Conservation (phyloP, 257 asterid species). For the Solanum pennellii region DNA sequence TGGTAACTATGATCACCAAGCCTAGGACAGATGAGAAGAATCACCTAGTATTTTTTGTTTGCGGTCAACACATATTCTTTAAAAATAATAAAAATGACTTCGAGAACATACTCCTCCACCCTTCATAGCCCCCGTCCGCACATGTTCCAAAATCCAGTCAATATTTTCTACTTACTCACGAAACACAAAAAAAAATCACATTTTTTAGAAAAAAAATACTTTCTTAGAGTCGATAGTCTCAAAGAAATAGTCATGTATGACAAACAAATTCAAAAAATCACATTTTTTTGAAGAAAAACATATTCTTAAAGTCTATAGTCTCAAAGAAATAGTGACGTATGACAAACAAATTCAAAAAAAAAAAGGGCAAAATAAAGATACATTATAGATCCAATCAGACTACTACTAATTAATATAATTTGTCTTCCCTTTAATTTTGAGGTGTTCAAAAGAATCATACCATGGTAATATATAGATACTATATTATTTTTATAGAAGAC, state of each 20-base stretch:
- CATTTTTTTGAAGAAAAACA: no score
- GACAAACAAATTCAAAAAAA: not conserved
- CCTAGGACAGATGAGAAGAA: not conserved
- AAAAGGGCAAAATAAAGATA: not conserved
- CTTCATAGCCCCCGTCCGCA: not conserved
- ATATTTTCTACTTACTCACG: not conserved
- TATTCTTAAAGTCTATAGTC: not conserved
- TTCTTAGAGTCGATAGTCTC: not conserved
- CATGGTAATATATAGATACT: not conserved
- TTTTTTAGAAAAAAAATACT: no score
- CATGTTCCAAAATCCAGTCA: no score
- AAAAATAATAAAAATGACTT: not conserved
- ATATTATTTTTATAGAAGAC: not conserved
- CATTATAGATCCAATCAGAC: not conserved
- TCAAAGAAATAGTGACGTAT: not conserved
- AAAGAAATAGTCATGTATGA: not conserved
- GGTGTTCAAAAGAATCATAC: not conserved
- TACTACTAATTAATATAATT: not conserved
- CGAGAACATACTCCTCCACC: not conserved
- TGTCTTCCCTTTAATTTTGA: not conserved
- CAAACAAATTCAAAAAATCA: not conserved
- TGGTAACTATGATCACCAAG: no score
- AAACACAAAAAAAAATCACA: not conserved
- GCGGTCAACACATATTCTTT: fast-evolving
- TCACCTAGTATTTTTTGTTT: no score